Percentiles rank a stretch among this genome's conserved stretches.
Evolutionary conservation across 2,329 filamentous ascomycete species (phyloP).

Genomic region (Zelopaecilomyces penicillatus): DNA sequence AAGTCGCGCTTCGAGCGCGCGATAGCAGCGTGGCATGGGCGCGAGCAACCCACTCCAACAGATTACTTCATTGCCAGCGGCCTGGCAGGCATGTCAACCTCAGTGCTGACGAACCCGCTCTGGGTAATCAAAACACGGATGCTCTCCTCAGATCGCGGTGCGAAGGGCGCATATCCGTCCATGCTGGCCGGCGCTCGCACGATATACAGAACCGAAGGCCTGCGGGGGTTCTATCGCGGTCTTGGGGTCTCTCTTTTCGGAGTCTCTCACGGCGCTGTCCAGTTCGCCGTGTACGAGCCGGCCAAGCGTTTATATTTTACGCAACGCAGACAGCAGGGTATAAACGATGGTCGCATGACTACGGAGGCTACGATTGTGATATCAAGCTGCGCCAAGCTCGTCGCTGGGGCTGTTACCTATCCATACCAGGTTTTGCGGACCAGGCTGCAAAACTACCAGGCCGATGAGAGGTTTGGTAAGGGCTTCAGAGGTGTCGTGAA

Average conservation of each 20-base stretch:
- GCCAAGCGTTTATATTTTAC: slow-evolving; percentile 49
- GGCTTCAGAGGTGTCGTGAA: slow-evolving; percentile 61
- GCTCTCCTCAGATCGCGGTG: slow-evolving; percentile 71
- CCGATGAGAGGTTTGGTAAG: slow-evolving; percentile 62
- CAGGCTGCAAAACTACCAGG: slow-evolving; percentile 81
- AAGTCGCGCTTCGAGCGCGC: slow-evolving; percentile 47
- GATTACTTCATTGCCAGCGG: slow-evolving; percentile 79
- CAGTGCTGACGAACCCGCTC: slow-evolving; percentile 82
- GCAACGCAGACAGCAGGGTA: slow-evolving; percentile 19
- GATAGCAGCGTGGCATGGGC: slow-evolving; percentile 23
- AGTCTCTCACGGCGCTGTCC: slow-evolving; percentile 84
- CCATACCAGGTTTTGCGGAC: slow-evolving; percentile 90
- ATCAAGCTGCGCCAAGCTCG: slow-evolving; percentile 73
- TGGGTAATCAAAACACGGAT: slow-evolving; percentile 99
- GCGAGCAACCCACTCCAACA: slow-evolving; percentile 32
- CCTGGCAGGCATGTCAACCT: slow-evolving; percentile 63
- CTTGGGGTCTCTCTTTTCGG: slow-evolving; percentile 75
- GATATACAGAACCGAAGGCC: slow-evolving; percentile 63
- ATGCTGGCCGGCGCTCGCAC: slow-evolving; percentile 62
- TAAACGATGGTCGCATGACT: slow-evolving; percentile 34
- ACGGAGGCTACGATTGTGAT: slow-evolving; percentile 74
- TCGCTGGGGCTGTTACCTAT: slow-evolving; percentile 85
- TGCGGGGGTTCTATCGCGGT: slow-evolving; percentile 78
- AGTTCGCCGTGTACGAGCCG: slow-evolving; percentile 91
- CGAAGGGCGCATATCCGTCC: slow-evolving; percentile 70